Conservation (phyloP, 2,329 filamentous ascomycete genomes). For the Alternaria tenuissima region DNA sequence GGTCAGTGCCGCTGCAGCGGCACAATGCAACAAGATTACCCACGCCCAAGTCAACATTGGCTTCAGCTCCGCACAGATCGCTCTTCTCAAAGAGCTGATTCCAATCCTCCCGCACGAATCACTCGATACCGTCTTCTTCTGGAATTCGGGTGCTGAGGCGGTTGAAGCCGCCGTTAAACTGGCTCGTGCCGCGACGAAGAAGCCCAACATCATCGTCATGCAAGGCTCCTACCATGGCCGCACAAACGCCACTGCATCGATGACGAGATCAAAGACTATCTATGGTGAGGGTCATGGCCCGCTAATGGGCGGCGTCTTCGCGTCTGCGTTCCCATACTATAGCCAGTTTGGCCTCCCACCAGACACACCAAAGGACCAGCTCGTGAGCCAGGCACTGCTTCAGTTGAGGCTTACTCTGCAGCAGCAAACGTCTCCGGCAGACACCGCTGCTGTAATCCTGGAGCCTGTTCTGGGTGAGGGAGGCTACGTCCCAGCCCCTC, state of each 20-base stretch:
- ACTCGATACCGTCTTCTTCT: constrained; percentile 40
- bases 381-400: constrained; percentile 34
- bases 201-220: constrained; percentile 45
- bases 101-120: constrained; percentile 40
- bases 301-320: constrained; percentile 41
- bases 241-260: constrained; percentile 40
- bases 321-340: constrained; percentile 42
- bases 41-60: constrained; percentile 44
- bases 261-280: constrained; percentile 43
- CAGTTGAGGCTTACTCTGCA: constrained; percentile 38
- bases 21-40: constrained; percentile 42
- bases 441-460: constrained; percentile 41
- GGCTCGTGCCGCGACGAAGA: constrained; percentile 40
- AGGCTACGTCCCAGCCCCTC: constrained; percentile 41
- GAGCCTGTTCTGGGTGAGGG: constrained; percentile 42
- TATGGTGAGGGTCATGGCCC: constrained; percentile 43
- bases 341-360: constrained; percentile 35
- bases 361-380: constrained; percentile 36
- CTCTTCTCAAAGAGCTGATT: constrained; percentile 38
- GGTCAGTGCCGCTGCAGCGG: constrained; percentile 40
- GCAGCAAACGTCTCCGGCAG: constrained; percentile 38
- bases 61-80: constrained; percentile 40
- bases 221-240: constrained; percentile 44
- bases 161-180: constrained; percentile 42
- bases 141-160: constrained; percentile 43